phyloP scores from a whole-genome alignment of 495 filamentous ascomycete genomes.

The Hyaloscypha hepaticicola region DNA sequence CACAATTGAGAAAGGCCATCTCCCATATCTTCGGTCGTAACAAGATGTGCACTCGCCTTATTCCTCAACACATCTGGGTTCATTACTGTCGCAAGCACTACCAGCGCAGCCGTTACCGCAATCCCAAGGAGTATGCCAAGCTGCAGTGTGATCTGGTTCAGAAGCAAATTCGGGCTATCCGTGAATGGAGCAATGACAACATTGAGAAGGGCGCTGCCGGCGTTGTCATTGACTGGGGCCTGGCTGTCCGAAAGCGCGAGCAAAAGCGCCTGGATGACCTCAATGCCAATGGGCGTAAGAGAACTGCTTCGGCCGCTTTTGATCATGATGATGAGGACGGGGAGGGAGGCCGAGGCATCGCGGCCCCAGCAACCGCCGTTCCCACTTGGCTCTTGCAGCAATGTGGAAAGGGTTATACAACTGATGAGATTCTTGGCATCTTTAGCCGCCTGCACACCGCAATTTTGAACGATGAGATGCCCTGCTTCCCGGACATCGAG shows the following conservation, averaged over 20 bases:
- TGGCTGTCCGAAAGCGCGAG: constrained; percentile 55
- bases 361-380: constrained; percentile 38
- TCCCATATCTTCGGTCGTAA: constrained; percentile 90
- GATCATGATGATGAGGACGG: constrained; percentile 35
- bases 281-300: constrained; percentile 22
- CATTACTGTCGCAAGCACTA: constrained; percentile 83
- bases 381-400: constrained; percentile 42
- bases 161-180: constrained; percentile 55
- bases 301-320: constrained; percentile 29
- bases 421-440: constrained; percentile 39
- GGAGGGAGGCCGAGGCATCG: constrained; percentile 16
- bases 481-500: constrained; percentile 63
- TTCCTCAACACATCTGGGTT: constrained; percentile 66
- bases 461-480: constrained; percentile 31
- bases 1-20: constrained; percentile 66
- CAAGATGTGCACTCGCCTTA: constrained; percentile 67
- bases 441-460: constrained; percentile 37
- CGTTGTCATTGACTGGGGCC: constrained; percentile 47
- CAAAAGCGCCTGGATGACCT: constrained; percentile 42
- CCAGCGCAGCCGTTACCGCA: constrained; percentile 70
- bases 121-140: constrained; percentile 55
- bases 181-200: constrained; percentile 55
- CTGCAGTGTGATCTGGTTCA: constrained; percentile 60
- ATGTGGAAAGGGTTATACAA: constrained; percentile 38
- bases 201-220: constrained; percentile 37